Evolutionary conservation across 805 yeast genomes (phyloP).

Genomic region (Metschnikowia cerradonensis): DNA sequence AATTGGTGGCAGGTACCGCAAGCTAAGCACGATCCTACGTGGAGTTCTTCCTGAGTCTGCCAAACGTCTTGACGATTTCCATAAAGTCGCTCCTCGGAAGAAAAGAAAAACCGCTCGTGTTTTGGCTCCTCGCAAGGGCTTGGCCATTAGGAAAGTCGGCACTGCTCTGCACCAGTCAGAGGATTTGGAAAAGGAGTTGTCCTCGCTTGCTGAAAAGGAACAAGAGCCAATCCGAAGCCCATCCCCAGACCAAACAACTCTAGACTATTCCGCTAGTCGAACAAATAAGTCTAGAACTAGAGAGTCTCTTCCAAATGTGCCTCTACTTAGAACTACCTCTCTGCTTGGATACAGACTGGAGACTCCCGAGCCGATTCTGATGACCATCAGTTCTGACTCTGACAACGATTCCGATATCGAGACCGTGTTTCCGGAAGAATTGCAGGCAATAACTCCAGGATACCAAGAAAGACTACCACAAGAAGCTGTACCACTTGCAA

Average conservation of each 20-base stretch:
- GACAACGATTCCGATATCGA: conserved; percentile 6
- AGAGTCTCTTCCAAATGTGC: background rate
- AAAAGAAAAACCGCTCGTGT: background rate
- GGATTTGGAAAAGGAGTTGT: conserved; percentile 10
- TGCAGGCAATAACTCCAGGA: conserved; percentile 3
- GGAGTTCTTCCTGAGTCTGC: conserved; percentile 42
- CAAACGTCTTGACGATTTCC: conserved; percentile 26
- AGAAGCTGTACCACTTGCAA: background rate
- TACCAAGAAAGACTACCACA: background rate
- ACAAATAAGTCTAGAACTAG: background rate
- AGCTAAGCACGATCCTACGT: conserved; percentile 27
- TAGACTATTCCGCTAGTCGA: background rate
- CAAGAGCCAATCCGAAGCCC: background rate
- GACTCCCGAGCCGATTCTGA: conserved; percentile 5
- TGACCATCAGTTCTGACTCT: conserved; percentile 6
- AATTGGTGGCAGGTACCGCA: conserved; percentile 20
- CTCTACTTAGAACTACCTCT: conserved; percentile 4
- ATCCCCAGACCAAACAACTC: background rate
- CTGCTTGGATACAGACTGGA: conserved; percentile 7
- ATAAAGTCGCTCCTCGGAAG: conserved; percentile 7
- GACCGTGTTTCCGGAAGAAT: background rate
- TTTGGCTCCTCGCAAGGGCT: conserved; percentile 28
- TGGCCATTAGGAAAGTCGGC: conserved; percentile 29
- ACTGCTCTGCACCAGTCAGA: conserved; percentile 4
- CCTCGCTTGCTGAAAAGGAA: background rate